phyloP scores from a whole-genome alignment of 2,329 filamentous ascomycete species.

The Fusarium guadeloupense region DNA sequence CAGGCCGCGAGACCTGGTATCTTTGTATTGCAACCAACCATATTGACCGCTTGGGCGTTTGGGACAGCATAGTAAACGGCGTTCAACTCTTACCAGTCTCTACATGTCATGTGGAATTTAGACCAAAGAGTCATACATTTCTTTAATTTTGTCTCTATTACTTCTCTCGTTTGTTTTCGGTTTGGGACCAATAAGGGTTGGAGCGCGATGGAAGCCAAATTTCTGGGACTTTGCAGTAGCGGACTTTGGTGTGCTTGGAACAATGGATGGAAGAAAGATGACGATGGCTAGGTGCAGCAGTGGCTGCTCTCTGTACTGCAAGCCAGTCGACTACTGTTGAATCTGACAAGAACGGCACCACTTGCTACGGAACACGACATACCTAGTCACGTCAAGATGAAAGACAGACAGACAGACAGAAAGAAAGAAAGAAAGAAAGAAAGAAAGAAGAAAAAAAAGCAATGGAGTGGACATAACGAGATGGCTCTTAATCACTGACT shows the following conservation, averaged over 20 bases:
- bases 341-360: slow-evolving; percentile 24
- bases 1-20: slow-evolving; percentile 45
- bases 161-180: slow-evolving; percentile 42
- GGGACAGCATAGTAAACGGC: slow-evolving; percentile 68
- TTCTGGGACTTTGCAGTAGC: slow-evolving; percentile 32
- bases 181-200: slow-evolving; percentile 20
- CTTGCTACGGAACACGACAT: slow-evolving; percentile 34
- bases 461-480: slow-evolving; percentile 26
- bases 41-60: slow-evolving; percentile 62
- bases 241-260: slow-evolving; percentile 18
- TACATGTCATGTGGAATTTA: slow-evolving; percentile 50
- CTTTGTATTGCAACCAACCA: slow-evolving; percentile 62
- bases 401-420: too few relatives aligned
- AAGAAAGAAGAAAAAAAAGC: slow-evolving; percentile 22
- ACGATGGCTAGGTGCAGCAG: slow-evolving; percentile 31
- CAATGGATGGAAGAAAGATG: slow-evolving; percentile 20
- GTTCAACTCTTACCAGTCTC: slow-evolving; percentile 55
- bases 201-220: slow-evolving; percentile 27
- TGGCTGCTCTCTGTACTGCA: slow-evolving; percentile 18
- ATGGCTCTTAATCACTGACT: slow-evolving; percentile 3
- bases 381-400: slow-evolving; percentile 19
- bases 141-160: slow-evolving; percentile 46
- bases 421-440: too few relatives aligned
- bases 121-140: slow-evolving; percentile 51
- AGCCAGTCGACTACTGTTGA: slow-evolving; percentile 26